phyloP scores from a whole-genome alignment of 2,329 filamentous ascomycete species.

The Ascochyta viciae-villosae region DNA sequence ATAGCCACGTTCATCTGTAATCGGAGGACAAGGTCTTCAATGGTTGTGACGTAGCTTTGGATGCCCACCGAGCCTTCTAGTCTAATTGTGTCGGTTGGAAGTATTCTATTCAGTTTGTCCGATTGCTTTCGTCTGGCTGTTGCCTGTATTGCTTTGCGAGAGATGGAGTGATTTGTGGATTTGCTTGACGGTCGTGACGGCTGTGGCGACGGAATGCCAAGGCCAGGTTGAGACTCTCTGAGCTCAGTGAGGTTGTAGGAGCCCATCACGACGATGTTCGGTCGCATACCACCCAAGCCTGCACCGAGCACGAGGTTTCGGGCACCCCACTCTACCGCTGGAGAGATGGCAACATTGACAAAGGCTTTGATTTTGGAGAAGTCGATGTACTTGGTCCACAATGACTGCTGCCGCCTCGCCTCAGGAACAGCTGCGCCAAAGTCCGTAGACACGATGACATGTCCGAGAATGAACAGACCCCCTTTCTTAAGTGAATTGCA shows the following conservation, averaged over 20 bases:
- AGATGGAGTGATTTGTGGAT: constrained; percentile 32
- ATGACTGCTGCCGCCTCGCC: constrained; percentile 78
- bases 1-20: constrained; percentile 85
- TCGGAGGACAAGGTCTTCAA: constrained; percentile 80
- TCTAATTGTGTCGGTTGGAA: constrained; percentile 74
- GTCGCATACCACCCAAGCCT: constrained; percentile 85
- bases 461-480: constrained; percentile 81
- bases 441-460: constrained; percentile 86
- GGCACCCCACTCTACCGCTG: constrained; percentile 82
- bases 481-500: constrained; percentile 93
- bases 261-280: constrained; percentile 83
- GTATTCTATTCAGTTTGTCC: constrained; percentile 62
- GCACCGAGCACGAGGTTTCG: constrained; percentile 82
- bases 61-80: constrained; percentile 73
- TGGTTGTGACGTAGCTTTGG: constrained; percentile 78
- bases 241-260: constrained; percentile 83
- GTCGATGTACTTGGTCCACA: constrained; percentile 88
- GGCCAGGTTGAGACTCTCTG: constrained; percentile 64
- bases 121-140: constrained; percentile 52
- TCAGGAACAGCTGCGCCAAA: constrained; percentile 81
- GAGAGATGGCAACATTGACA: constrained; percentile 84
- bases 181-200: constrained; percentile 45
- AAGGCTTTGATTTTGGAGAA: constrained; percentile 88
- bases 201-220: constrained; percentile 62
- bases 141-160: constrained; percentile 44